Base-by-base conservation (phyloP, 2,329 filamentous ascomycete genomes). In the Fusarium sp. region DNA sequence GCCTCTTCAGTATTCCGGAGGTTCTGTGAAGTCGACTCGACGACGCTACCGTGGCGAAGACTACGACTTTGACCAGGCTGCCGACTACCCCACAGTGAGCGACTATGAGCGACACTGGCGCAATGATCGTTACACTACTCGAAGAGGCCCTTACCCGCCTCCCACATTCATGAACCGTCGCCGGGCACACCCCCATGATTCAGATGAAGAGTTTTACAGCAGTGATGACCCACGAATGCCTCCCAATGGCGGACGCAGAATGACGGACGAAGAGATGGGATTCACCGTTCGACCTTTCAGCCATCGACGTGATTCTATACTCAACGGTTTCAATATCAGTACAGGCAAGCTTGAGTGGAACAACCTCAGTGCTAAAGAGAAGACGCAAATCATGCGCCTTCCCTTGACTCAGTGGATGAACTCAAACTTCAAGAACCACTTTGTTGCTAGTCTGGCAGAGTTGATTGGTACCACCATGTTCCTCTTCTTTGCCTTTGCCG, bases 321-420 rank as follows among this genome's bases (percentile, higher is more conserved):
- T 60, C 39, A 56, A 70, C 12, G 60, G 62, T 20, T 48, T 65
- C 33, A 65, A 70, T 6, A 58, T 74, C 6, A 67, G 63, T 24
- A 68, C 71, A 4, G 60, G 69, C 26, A 70, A 73, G 20, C 69
- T 83, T 20, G 76, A 82, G 55, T 83, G 82, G 78, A 77, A 79
- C 26, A 74, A 76, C 35, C 66, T 84, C 41, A 80, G 75, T 8
- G 70, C 75, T 2, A 74, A 81, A 54, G 80, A 84, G 68, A 81
- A 80, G 71, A 77, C 75, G 7, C 75, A 83, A 58, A 81, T 84
- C 12, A 76, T 84, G 75, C 79, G 82, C 35, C 74, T 84, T 23
- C 83, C 82, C 3, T 78, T 80, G 75, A 81, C 78, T 5, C 76
- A 81, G 31, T 84, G 82, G 83, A 84, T 84, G 82, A 80, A 84